Evolutionary conservation across 768 basidiomycete species (phyloP).

Genomic region (Tylopilus vinaceipallidus): DNA sequence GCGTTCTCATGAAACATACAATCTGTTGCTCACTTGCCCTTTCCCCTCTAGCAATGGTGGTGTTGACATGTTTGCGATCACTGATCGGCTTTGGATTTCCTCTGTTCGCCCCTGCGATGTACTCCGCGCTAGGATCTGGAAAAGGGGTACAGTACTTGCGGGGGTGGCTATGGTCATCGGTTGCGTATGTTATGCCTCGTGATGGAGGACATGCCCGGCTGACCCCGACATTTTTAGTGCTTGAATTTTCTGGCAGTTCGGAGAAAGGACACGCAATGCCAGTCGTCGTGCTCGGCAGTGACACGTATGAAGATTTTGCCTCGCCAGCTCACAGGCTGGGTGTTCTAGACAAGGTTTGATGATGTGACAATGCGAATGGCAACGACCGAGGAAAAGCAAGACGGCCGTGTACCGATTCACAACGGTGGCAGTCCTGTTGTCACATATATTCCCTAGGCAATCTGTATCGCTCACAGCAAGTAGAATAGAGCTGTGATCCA

Average conservation of each 20-base stretch:
- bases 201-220: slow-evolving; percentile 10
- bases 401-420: too few relatives aligned
- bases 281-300: slow-evolving; percentile 39
- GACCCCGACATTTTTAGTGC: slow-evolving; percentile 39
- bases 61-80: slow-evolving; percentile 59
- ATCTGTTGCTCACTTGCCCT: background rate
- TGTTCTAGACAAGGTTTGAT: too few relatives aligned
- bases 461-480: too few relatives aligned
- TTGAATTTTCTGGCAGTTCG: slow-evolving; percentile 42
- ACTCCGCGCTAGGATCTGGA: slow-evolving; percentile 61
- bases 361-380: too few relatives aligned
- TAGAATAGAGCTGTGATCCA: too few relatives aligned
- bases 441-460: too few relatives aligned
- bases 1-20: too few relatives aligned
- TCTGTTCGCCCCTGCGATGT: slow-evolving; percentile 72
- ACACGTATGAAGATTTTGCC: too few relatives aligned
- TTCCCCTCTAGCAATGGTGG: slow-evolving; percentile 52
- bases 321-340: too few relatives aligned
- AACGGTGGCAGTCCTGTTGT: too few relatives aligned
- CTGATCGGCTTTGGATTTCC: slow-evolving; percentile 75
- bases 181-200: slow-evolving; percentile 24
- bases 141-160: slow-evolving; percentile 66
- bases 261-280: slow-evolving; percentile 46
- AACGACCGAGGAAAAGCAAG: too few relatives aligned
- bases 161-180: slow-evolving; percentile 51